A percentile compares a stretch with the other conserved stretches of the same genome.
Evolutionary conservation across 2,329 filamentous ascomycete species (phyloP).

Genomic region (Elsinoe australis): DNA sequence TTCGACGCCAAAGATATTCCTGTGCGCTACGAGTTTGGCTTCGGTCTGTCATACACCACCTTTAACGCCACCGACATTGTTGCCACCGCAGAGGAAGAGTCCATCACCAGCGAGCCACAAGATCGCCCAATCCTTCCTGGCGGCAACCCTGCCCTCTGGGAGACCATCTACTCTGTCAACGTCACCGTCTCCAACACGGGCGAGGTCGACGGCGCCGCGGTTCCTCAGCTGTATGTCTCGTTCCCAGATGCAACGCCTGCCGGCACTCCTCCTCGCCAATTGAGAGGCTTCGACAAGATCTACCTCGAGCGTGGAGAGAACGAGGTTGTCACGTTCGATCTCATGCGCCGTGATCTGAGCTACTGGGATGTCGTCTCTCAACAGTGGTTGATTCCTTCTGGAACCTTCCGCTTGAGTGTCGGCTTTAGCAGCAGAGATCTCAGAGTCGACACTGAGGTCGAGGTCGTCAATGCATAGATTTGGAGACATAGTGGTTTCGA

Average conservation of each 20-base stretch:
- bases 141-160: constrained; percentile 51
- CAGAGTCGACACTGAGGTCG: background rate
- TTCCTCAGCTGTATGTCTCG: constrained; percentile 50
- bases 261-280: constrained; percentile 40
- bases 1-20: constrained; percentile 48
- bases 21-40: constrained; percentile 32
- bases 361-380: constrained; percentile 32
- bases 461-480: background rate
- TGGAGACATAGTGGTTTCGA: too few species aligned
- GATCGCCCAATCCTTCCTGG: constrained; percentile 39
- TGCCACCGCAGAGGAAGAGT: background rate
- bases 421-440: background rate
- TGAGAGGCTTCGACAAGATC: constrained; percentile 38
- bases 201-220: constrained; percentile 38
- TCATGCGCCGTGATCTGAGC: constrained; percentile 37
- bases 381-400: background rate
- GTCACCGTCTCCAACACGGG: constrained; percentile 48
- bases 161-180: constrained; percentile 42
- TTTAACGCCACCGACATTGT: constrained; percentile 22
- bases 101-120: constrained; percentile 18
- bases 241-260: constrained; percentile 33
- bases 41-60: constrained; percentile 34
- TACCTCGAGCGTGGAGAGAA: constrained; percentile 25
- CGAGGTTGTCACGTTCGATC: constrained; percentile 30
- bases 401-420: background rate